phyloP scores from a whole-genome alignment of 257 asterid species.

The Solanum bulbocastanum region DNA sequence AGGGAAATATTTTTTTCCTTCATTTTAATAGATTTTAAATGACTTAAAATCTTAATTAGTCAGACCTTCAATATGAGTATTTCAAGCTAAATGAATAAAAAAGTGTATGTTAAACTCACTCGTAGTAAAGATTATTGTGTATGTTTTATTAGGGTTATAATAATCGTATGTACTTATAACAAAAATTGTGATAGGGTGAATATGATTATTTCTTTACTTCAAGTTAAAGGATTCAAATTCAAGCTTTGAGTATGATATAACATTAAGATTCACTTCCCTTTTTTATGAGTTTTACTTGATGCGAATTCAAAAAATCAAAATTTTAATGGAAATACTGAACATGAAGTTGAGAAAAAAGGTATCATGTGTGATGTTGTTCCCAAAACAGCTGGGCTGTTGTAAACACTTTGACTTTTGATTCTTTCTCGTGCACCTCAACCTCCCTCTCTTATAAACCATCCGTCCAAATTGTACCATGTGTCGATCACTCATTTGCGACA shows the following conservation, averaged over 20 bases:
- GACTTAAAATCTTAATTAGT: not conserved
- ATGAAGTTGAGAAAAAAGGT: not conserved
- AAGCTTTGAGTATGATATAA: not conserved
- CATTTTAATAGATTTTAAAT: not conserved
- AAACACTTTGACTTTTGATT: not conserved
- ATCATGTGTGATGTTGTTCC: not conserved
- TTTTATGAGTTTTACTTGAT: not conserved
- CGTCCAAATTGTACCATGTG: not conserved
- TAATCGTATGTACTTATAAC: not conserved
- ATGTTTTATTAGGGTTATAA: not conserved
- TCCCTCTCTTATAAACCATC: not conserved
- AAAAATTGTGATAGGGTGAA: not conserved
- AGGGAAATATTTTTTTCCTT: not conserved
- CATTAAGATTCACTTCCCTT: not conserved
- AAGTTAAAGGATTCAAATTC: not conserved
- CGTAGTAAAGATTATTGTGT: not conserved
- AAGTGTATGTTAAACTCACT: not conserved
- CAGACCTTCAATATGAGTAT: not conserved
- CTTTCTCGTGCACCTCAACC: not conserved
- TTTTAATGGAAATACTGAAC: not conserved
- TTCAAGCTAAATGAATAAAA: not conserved
- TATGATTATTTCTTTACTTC: not conserved
- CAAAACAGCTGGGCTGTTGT: not conserved
- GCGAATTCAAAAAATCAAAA: rapidly evolving
- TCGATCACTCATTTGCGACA: not conserved